These are phyloP conservation scores for Dissophora ornata DNA, from an alignment of 192 early-diverging fungal genomes.

Conservation along the genomic window DNA sequence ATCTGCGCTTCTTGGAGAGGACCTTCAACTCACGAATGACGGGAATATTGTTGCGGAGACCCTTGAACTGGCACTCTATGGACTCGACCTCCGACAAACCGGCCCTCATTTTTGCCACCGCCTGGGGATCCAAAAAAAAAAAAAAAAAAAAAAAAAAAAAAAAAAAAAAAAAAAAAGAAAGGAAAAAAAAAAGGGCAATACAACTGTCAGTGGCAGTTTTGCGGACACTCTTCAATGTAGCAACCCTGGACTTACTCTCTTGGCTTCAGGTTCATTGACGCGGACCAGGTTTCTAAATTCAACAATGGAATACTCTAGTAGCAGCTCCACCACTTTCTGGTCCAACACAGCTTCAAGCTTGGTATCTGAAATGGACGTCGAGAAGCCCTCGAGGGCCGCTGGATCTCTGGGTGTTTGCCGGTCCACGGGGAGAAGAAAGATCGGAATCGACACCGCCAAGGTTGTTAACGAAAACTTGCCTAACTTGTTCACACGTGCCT, in stretches of 20 bases:
- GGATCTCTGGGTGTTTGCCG: no score
- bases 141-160: neutral
- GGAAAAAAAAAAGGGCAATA: no score
- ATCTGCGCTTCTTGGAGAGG: slow-evolving; percentile 21
- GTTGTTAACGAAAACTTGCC: slow-evolving; percentile 52
- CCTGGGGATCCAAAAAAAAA: neutral
- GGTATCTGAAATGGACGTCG: no score
- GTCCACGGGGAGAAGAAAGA: slow-evolving; percentile 15
- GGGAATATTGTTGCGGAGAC: slow-evolving; percentile 13
- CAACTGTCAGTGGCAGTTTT: no score
- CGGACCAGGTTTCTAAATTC: slow-evolving; percentile 39
- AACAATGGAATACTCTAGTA: slow-evolving; percentile 3
- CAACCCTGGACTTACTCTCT: slow-evolving; percentile 20
- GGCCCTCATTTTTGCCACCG: slow-evolving; percentile 12
- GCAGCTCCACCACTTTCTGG: slow-evolving; percentile 23
- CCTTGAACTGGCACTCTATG: slow-evolving; percentile 36
- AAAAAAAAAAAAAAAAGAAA: no score
- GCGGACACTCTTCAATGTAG: no score
- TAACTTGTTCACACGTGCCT: slow-evolving; percentile 36
- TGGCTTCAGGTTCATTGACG: slow-evolving; percentile 19
- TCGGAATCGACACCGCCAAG: slow-evolving; percentile 30
- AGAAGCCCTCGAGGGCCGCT: no score
- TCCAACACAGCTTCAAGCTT: slow-evolving; percentile 29
- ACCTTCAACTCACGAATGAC: slow-evolving; percentile 39
- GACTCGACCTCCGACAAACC: slow-evolving; percentile 17